These are phyloP conservation scores for Umbelopsis sp. DNA, from an alignment of 192 early-diverging fungal genomes.

Conservation along the genomic window DNA sequence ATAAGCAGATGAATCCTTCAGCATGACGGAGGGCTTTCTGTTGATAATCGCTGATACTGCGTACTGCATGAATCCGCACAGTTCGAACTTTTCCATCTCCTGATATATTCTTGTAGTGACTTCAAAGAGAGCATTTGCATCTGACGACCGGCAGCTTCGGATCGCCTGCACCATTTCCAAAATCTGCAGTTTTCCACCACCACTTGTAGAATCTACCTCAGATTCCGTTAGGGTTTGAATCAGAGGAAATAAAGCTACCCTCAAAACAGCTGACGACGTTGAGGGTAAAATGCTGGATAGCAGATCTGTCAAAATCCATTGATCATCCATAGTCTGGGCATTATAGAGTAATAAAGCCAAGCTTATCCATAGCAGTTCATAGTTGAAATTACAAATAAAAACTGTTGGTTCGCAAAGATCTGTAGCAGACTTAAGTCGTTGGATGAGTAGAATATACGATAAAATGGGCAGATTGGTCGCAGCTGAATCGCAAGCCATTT, in stretches of 20 bases:
- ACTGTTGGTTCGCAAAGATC: slow-evolving; percentile 13
- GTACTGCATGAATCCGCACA: not conserved
- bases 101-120: not conserved
- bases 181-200: not conserved
- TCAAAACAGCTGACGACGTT: not conserved
- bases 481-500: slow-evolving; percentile 16
- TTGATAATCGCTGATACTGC: not conserved
- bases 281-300: not conserved
- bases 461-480: not conserved
- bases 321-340: slow-evolving; percentile 48
- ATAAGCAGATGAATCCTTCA: not conserved
- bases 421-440: not conserved
- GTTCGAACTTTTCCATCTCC: not conserved
- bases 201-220: not conserved
- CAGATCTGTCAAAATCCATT: slow-evolving; percentile 38
- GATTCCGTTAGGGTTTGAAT: slow-evolving; percentile 53
- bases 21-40: not conserved
- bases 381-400: slow-evolving; percentile 1
- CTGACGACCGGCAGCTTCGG: no score
- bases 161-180: not conserved
- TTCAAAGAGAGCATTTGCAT: not conserved
- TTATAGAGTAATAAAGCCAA: slow-evolving; percentile 48
- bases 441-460: slow-evolving; percentile 12
- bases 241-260: slow-evolving; percentile 50
- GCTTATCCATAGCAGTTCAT: slow-evolving; percentile 39